These are phyloP conservation scores for Aspergillus leporis DNA, from an alignment of 495 filamentous ascomycete genomes.

Conservation along the genomic window DNA sequence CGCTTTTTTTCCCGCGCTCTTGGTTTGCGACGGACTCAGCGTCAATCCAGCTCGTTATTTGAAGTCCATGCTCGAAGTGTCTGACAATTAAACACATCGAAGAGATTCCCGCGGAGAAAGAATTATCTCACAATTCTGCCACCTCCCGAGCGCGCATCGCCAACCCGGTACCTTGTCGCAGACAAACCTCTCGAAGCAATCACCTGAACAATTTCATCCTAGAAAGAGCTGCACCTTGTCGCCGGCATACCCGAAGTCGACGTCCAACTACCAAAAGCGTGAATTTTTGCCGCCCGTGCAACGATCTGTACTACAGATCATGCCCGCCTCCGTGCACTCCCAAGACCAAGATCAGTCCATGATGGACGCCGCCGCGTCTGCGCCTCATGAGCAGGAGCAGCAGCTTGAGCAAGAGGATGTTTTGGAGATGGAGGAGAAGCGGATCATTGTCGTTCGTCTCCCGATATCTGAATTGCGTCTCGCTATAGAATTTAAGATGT, in stretches of 20 bases:
- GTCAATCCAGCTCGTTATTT: not conserved
- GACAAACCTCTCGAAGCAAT: not conserved
- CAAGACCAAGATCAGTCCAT: slow-evolving; percentile 54
- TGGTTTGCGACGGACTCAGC: slow-evolving; percentile 7
- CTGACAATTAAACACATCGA: not conserved
- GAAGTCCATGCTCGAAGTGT: not conserved
- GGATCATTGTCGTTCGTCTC: slow-evolving; percentile 57
- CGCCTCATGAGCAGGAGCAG: slow-evolving; percentile 40
- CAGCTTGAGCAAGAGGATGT: slow-evolving; percentile 42
- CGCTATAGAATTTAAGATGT: not conserved
- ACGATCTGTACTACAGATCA: slow-evolving; percentile 16
- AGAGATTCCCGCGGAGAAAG: not conserved
- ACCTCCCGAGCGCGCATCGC: not conserved
- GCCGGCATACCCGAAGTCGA: not conserved
- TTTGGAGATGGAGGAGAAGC: slow-evolving; percentile 50
- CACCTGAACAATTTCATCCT: not conserved
- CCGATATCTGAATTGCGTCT: not conserved
- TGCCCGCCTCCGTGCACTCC: slow-evolving; percentile 47
- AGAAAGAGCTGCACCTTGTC: not conserved
- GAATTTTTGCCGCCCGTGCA: not conserved
- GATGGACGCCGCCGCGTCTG: slow-evolving; percentile 40
- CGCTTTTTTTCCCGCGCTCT: slow-evolving; percentile 19
- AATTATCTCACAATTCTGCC: not conserved
- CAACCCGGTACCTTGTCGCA: not conserved
- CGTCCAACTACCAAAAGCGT: not conserved